Percentiles rank a stretch among this genome's conserved stretches.
phyloP scores from a whole-genome alignment of 352 stramenopile species.

The Peronosclerospora sorghi region DNA sequence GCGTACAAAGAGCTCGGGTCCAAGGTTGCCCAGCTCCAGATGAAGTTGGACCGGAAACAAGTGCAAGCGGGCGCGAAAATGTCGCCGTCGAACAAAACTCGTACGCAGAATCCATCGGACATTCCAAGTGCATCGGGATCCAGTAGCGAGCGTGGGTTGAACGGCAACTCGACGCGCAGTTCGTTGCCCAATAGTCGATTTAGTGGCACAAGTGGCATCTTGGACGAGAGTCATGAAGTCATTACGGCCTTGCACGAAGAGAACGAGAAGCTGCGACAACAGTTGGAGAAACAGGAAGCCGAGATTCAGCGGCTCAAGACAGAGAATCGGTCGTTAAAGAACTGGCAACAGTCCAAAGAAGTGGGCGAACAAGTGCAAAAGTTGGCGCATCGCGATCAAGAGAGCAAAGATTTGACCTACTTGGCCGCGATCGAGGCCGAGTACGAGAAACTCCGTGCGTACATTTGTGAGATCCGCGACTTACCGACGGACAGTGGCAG shows the following conservation, averaged over 20 bases:
- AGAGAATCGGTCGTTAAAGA: constrained; percentile 68
- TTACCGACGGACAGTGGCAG: constrained; percentile 56
- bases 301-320: constrained; percentile 69
- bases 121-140: constrained; percentile 7
- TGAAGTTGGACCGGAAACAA: constrained; percentile 60
- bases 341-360: constrained; percentile 82
- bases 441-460: constrained; percentile 73
- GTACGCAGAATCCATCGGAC: constrained; percentile 17
- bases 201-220: constrained; percentile 57
- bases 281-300: constrained; percentile 60
- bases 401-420: constrained; percentile 79
- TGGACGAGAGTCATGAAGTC: constrained; percentile 82
- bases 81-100: constrained; percentile 32
- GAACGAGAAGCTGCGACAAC: constrained; percentile 64
- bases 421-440: constrained; percentile 65
- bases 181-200: constrained; percentile 52
- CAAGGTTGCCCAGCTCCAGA: constrained; percentile 58
- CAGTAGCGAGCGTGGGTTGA: constrained; percentile 13
- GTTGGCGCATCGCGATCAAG: constrained; percentile 71
- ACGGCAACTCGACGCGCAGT: constrained; percentile 25
- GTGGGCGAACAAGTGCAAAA: constrained; percentile 84
- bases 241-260: constrained; percentile 77
- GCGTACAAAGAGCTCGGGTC: constrained; percentile 60
- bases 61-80: constrained; percentile 23
- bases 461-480: constrained; percentile 70